Base-by-base conservation (phyloP, 495 filamentous ascomycete genomes). In the Penicillium crystallinum region DNA sequence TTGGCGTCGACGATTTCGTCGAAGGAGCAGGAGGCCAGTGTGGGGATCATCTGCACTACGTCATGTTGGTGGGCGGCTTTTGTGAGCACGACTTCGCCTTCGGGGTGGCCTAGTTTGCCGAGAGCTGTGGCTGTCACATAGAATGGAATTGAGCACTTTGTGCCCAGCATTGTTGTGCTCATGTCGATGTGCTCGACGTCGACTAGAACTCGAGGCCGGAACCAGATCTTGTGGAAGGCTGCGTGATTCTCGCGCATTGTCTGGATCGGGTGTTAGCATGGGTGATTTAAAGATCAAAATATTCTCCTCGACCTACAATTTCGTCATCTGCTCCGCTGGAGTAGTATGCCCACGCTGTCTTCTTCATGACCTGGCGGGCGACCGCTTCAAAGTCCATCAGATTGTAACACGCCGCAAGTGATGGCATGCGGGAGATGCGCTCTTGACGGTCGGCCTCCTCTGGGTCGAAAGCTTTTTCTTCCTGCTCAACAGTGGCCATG, bases 151-250 rank as follows among this genome's bases (percentile, higher is more conserved):
- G 82, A 79, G 53, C 80, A 79, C 63, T 89, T 90, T 15, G 85
- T 86, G 47, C 91, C 91, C 2, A 97, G 83, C 91, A 97, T 97
- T 0, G 83, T 93, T 10, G 90, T 96, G 18, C 79, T 79, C 57
- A 89, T 80, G 64, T 97, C 90, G 44, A 98, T 80, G 21, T 89
- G 78, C 61, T 89, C 86, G 21, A 97, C 92, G 57, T 97, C 83
- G 33, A 91, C 82, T 17, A 97, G 79, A 46, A 97, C 74, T 38
- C 82, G 81, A 2, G 92, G 92, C 15, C 91, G 82, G 75, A 97
- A 97, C 92, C 92, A 97, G 70, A 97, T 91, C 62, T 92, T 91
- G 73, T 97, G 92, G 74, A 86, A 98, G 23, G 95, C 93, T 9
- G 84, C 81, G 74, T 96, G 92, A 72, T 98, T 98, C 72, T 98